A percentile compares a stretch with the other conserved stretches of the same genome.
These are phyloP conservation scores for Clohesyomyces aquaticus DNA, from an alignment of 495 filamentous ascomycete species.

Conservation along the genomic window DNA sequence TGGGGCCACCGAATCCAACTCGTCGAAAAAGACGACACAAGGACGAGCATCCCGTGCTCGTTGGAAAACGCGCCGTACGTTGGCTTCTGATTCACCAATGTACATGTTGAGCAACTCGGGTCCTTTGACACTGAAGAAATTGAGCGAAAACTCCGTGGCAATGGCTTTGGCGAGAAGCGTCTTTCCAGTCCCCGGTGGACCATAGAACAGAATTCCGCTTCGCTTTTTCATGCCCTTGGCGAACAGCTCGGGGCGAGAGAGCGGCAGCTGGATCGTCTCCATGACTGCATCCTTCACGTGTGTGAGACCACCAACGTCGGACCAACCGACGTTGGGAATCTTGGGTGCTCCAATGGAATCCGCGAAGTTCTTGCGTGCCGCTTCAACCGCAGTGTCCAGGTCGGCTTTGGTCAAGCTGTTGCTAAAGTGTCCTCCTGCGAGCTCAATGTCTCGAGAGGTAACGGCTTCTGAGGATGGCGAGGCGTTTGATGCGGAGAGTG, in stretches of 20 bases:
- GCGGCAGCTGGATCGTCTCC: constrained; percentile 93
- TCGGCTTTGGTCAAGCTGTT: constrained; percentile 81
- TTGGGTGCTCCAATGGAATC: constrained; percentile 97
- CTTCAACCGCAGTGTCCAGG: constrained; percentile 88
- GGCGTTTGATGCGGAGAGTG: constrained; percentile 45
- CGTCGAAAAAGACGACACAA: constrained; percentile 98
- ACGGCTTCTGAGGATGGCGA: constrained; percentile 45
- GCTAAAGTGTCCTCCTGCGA: constrained; percentile 84
- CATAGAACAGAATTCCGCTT: constrained; percentile 96
- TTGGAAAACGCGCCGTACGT: constrained; percentile 95
- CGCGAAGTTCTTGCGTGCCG: constrained; percentile 94
- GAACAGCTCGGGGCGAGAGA: constrained; percentile 92
- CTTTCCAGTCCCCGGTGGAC: constrained; percentile 95
- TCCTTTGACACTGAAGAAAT: constrained; percentile 99
- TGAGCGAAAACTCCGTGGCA: constrained; percentile 95
- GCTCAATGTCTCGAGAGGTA: constrained; percentile 75
- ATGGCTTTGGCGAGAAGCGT: constrained; percentile 97
- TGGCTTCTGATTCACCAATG: constrained; percentile 97
- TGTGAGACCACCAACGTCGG: constrained; percentile 90
- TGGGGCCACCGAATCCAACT: constrained; percentile 94
- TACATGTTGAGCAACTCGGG: constrained; percentile 99
- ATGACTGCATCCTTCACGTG: constrained; percentile 95
- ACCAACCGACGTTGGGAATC: constrained; percentile 96
- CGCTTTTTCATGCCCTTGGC: constrained; percentile 99
- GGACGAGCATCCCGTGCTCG: constrained; percentile 91